Base-by-base conservation (phyloP, 306 rosid genomes). In the Sechiopsis laciniata region DNA sequence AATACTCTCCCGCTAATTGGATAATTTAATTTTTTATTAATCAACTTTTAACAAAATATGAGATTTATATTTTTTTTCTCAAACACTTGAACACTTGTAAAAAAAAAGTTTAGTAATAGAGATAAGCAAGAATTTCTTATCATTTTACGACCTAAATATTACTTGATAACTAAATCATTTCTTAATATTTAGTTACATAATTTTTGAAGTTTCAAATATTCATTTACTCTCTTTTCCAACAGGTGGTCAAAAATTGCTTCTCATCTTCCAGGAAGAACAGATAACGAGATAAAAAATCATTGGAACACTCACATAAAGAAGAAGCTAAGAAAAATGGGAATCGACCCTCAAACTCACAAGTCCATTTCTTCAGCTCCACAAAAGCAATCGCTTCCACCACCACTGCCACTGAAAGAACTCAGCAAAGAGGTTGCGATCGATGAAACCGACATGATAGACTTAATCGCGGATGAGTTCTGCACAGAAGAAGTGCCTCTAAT, bases 201-300 rank as follows among this genome's bases (percentile, higher is more conserved):
- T 1, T 26, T 26, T 26, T 26, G 32, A 26, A 26, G 3, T 3
- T 26, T 26, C 32, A 26, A 26, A 26, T 26, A 3, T 6, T 1
- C 32, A 48, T 64, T 19, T 1, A 0, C 37, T 32, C 37, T 64
- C 0, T 9, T 6, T 32, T 32, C 37, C 0, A 5, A 20, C 10
- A 69, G 73, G 10, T 69, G 73, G 73, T 69, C 73, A 48, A 69
- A 69, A 69, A 69, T 69, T 48, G 73, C 73, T 22, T 69, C 73
- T 2, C 58, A 69, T 69, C 73, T 69, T 22, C 58, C 73, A 0
- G 73, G 73, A 50, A 69, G 73, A 50, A 69, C 73, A 3, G 73
- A 69, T 7, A 69, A 69, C 8, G 73, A 69, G 22, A 69, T 69
- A 19, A 69, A 69, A 8, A 69, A 69, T 0, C 73, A 69, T 0